phyloP scores from a whole-genome alignment of 2,329 filamentous ascomycete genomes.

The Botrytis squamosa region DNA sequence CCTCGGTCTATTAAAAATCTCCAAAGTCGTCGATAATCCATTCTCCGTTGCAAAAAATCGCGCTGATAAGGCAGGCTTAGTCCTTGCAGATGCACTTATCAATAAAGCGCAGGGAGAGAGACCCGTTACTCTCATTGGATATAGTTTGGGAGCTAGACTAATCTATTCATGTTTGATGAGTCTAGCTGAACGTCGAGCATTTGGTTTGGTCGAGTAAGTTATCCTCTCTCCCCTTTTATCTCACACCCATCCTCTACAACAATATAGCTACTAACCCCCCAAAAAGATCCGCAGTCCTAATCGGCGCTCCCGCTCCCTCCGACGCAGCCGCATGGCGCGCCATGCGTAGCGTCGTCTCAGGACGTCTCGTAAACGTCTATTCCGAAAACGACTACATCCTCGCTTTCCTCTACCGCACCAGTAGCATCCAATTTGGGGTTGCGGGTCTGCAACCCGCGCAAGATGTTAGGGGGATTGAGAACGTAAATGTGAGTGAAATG shows the following conservation, averaged over 20 bases:
- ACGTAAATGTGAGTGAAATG: slow-evolving; percentile 58
- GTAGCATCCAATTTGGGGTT: slow-evolving; percentile 77
- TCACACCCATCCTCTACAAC: background rate
- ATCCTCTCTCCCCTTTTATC: background rate
- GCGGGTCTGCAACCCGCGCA: slow-evolving; percentile 77
- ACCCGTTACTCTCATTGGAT: slow-evolving; percentile 77
- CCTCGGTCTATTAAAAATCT: slow-evolving; percentile 62
- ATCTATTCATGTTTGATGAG: slow-evolving; percentile 79
- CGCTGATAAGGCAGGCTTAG: slow-evolving; percentile 75
- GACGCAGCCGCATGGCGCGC: slow-evolving; percentile 70
- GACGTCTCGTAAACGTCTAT: slow-evolving; percentile 83
- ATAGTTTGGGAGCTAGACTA: slow-evolving; percentile 76
- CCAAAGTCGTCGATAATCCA: slow-evolving; percentile 74
- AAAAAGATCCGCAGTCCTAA: slow-evolving; percentile 63
- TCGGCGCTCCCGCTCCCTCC: slow-evolving; percentile 77
- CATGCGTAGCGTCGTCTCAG: slow-evolving; percentile 75
- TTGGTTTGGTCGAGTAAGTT: slow-evolving; percentile 74
- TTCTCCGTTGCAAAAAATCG: slow-evolving; percentile 75
- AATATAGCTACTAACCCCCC: background rate
- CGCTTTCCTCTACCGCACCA: slow-evolving; percentile 82
- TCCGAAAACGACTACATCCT: slow-evolving; percentile 85
- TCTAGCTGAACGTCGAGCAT: slow-evolving; percentile 74
- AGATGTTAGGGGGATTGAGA: slow-evolving; percentile 65
- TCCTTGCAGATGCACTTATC: slow-evolving; percentile 79
- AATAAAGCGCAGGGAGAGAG: slow-evolving; percentile 80